These are phyloP conservation scores for Chlamydomonas urium DNA, from an alignment of 139 green algal genomes.

Conservation along the genomic window DNA sequence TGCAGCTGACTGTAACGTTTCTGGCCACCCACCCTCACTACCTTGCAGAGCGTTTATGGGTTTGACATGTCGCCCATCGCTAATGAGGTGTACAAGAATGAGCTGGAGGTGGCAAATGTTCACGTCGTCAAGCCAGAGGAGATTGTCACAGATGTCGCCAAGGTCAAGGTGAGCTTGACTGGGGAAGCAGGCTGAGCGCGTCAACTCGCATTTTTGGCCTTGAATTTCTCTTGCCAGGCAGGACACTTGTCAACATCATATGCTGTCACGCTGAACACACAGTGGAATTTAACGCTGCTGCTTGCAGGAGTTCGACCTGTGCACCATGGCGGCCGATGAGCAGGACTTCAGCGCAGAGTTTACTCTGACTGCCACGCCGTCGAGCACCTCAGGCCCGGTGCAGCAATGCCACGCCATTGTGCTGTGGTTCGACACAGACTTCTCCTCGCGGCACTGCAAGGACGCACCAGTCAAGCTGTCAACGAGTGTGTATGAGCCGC, in stretches of 20 bases:
- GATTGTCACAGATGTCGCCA: constrained; percentile 38
- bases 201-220: neutral
- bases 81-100: constrained; percentile 35
- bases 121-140: constrained; percentile 44
- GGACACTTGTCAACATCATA: neutral
- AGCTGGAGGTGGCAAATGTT: constrained; percentile 47
- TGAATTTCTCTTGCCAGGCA: neutral
- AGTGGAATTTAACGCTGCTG: neutral
- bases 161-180: constrained; percentile 20
- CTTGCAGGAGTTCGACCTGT: constrained; percentile 70
- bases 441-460: constrained; percentile 77
- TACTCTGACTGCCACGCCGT: constrained; percentile 17
- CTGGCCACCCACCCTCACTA: too few relatives aligned
- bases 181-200: neutral
- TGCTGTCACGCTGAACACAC: neutral
- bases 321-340: constrained; percentile 61
- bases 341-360: constrained; percentile 86
- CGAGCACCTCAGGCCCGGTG: constrained; percentile 15
- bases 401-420: constrained; percentile 60
- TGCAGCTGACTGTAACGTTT: too few relatives aligned
- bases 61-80: constrained; percentile 78
- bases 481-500: constrained; percentile 62
- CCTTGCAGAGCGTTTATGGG: constrained; percentile 87
- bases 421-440: constrained; percentile 93
- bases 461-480: constrained; percentile 69